phyloP scores from a whole-genome alignment of 73 alveolate genomes.

The Diophrys sp. region DNA sequence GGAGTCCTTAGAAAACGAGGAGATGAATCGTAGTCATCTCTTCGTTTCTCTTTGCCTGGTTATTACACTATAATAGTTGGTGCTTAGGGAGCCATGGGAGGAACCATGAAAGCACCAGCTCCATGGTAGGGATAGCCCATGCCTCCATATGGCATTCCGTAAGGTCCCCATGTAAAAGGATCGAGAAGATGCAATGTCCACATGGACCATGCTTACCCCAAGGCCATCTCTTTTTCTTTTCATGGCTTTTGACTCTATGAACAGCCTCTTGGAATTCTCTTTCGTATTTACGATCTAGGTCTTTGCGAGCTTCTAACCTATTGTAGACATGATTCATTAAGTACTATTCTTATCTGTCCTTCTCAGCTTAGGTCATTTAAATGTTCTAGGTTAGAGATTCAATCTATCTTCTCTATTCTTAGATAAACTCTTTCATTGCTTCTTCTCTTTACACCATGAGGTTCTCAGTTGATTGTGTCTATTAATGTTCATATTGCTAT shows the following conservation, averaged over 20 bases:
- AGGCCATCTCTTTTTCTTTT: neutral
- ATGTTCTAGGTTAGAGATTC: neutral
- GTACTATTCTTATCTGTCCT: neutral
- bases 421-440: neutral
- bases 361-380: neutral
- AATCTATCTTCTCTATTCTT: neutral
- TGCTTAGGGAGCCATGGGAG: neutral
- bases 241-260: neutral
- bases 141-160: no score
- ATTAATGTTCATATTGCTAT: neutral
- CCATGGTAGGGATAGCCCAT: neutral
- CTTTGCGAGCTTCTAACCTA: neutral
- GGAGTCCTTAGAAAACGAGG: no score
- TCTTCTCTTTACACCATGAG: neutral
- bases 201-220: neutral
- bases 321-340: neutral
- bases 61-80: no score
- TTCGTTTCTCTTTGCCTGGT: no score
- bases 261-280: neutral
- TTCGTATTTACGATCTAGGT: neutral
- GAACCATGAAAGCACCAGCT: neutral
- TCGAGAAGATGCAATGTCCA: no score
- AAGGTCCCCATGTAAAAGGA: no score
- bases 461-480: neutral
- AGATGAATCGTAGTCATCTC: no score